Conservation (phyloP, 805 yeast species). For the Saccharomycopsis vini region DNA sequence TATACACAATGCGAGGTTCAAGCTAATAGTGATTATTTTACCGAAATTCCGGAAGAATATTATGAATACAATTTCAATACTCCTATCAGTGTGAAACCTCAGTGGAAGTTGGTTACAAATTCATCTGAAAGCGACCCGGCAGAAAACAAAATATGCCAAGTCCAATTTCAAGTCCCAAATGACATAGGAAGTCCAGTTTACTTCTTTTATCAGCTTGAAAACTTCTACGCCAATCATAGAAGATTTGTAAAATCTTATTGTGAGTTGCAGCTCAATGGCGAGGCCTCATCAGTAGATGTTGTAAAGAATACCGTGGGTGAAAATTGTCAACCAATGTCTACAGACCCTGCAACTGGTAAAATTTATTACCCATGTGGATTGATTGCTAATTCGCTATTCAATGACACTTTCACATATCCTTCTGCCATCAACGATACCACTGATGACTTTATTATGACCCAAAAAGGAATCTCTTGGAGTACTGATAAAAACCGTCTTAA, state of each 20-base stretch:
- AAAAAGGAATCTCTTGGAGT: constrained; percentile 71
- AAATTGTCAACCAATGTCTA: constrained; percentile 57
- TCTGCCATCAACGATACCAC: constrained; percentile 27
- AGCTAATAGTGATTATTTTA: constrained; percentile 37
- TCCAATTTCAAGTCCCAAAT: constrained; percentile 66
- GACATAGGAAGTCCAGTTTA: constrained; percentile 64
- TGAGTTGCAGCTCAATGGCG: constrained; percentile 71
- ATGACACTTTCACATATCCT: constrained; percentile 68
- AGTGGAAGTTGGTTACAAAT: constrained; percentile 53
- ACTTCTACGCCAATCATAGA: constrained; percentile 91
- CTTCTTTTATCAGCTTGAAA: constrained; percentile 77
- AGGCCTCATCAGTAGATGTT: constrained; percentile 45
- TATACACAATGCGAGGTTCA: constrained; percentile 59
- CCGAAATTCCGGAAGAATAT: constrained; percentile 51
- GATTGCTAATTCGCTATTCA: constrained; percentile 86
- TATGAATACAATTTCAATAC: constrained; percentile 53
- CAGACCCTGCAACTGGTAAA: constrained; percentile 37
- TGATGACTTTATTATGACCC: constrained; percentile 31
- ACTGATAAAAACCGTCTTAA: constrained; percentile 66
- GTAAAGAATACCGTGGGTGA: constrained; percentile 35
- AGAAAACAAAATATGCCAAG: constrained; percentile 41
- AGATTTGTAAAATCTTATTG: constrained; percentile 84
- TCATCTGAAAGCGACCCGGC: constrained; percentile 32
- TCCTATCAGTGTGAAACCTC: constrained; percentile 35
- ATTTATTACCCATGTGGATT: constrained; percentile 91